Evolutionary conservation across 169 alveolate genomes (phyloP).

Genomic region (Fabrea salina): DNA sequence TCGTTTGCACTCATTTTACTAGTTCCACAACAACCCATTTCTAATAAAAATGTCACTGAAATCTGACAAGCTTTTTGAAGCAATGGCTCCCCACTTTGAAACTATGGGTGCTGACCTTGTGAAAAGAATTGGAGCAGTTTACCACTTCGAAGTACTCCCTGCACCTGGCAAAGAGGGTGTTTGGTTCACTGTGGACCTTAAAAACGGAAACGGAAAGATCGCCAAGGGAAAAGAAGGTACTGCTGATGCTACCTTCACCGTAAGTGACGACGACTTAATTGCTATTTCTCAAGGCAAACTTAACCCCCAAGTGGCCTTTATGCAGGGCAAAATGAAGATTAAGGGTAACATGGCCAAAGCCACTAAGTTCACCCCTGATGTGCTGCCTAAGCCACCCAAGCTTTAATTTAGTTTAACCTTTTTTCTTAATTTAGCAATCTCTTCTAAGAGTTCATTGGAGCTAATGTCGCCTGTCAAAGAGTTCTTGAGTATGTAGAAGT

Average conservation of each 20-base stretch:
- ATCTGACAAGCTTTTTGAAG: slow-evolving; percentile 65
- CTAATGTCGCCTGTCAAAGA: background rate
- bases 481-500: background rate
- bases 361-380: slow-evolving; percentile 87
- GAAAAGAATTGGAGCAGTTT: slow-evolving; percentile 71
- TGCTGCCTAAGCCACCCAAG: slow-evolving; percentile 68
- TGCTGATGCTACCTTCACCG: slow-evolving; percentile 83
- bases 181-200: slow-evolving; percentile 74
- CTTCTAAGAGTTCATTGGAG: slow-evolving; percentile 16
- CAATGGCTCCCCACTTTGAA: slow-evolving; percentile 61
- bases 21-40: too few relatives aligned
- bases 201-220: slow-evolving; percentile 68
- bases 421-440: background rate
- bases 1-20: too few relatives aligned
- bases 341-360: slow-evolving; percentile 89
- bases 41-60: slow-evolving; percentile 57
- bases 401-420: slow-evolving; percentile 46
- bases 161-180: slow-evolving; percentile 68
- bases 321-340: slow-evolving; percentile 89
- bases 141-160: slow-evolving; percentile 69
- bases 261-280: slow-evolving; percentile 81
- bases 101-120: slow-evolving; percentile 63
- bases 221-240: slow-evolving; percentile 56
- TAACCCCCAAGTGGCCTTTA: slow-evolving; percentile 88
- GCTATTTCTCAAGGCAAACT: slow-evolving; percentile 75